These are phyloP conservation scores for Aphanomyces cochlioides DNA, from an alignment of 352 stramenopile species.

Conservation along the genomic window DNA sequence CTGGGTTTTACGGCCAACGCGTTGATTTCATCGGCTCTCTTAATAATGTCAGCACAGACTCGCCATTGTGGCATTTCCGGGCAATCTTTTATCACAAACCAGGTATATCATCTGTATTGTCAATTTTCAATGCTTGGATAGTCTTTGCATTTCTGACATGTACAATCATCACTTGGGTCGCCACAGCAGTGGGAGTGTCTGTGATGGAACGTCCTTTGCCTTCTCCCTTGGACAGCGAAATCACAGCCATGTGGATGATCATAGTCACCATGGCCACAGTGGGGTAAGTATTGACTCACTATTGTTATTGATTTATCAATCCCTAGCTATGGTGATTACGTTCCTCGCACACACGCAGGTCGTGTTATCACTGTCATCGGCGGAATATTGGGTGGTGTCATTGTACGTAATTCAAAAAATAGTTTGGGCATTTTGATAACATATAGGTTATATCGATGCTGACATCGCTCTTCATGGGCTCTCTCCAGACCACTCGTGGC, in stretches of 20 bases:
- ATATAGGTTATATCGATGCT: conserved; percentile 30
- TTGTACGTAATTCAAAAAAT: conserved; percentile 14
- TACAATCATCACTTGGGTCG: conserved; percentile 23
- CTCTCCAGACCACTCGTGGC: conserved; percentile 27
- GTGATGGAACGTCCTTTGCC: conserved; percentile 28
- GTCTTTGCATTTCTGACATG: conserved; percentile 29
- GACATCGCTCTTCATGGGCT: conserved; percentile 31
- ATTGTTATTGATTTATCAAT: not conserved
- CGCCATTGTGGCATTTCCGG: conserved; percentile 28
- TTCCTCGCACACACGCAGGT: conserved; percentile 7
- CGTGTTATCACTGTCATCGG: conserved; percentile 20
- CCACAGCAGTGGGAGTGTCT: conserved; percentile 22
- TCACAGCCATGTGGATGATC: conserved; percentile 26
- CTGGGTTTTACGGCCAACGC: conserved; percentile 29
- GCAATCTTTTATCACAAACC: conserved; percentile 28
- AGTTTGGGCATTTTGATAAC: not conserved
- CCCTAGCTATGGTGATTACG: conserved; percentile 20
- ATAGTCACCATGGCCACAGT: conserved; percentile 30
- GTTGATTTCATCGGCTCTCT: conserved; percentile 29
- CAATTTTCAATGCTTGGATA: not conserved
- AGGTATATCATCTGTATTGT: conserved; percentile 4
- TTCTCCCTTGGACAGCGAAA: conserved; percentile 22
- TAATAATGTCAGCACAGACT: conserved; percentile 29
- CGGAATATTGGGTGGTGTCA: conserved; percentile 25
- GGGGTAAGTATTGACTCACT: conserved; percentile 6